phyloP scores from a whole-genome alignment of 2,329 filamentous ascomycete genomes.

The Rugonectria rugulosa region DNA sequence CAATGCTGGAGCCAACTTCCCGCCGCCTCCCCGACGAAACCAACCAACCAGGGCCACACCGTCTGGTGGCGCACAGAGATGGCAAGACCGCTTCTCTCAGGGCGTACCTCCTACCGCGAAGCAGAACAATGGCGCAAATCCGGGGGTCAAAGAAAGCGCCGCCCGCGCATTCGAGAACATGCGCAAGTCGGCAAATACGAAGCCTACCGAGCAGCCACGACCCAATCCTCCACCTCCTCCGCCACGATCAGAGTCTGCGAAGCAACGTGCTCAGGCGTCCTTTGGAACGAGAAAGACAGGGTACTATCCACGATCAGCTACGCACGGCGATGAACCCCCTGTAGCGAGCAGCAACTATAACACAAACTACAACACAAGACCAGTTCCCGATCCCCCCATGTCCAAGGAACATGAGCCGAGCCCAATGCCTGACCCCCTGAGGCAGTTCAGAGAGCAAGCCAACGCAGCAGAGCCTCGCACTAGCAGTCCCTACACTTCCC shows the following conservation, averaged over 20 bases:
- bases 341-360: constrained; percentile 61
- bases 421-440: constrained; percentile 55
- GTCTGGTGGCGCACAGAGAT: constrained; percentile 54
- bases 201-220: constrained; percentile 38
- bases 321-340: constrained; percentile 59
- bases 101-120: constrained; percentile 54
- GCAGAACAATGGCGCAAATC: constrained; percentile 43
- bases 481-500: constrained; percentile 63
- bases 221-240: constrained; percentile 48
- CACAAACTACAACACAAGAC: constrained; percentile 58
- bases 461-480: constrained; percentile 57
- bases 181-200: constrained; percentile 45
- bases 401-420: constrained; percentile 22
- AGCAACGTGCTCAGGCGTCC: constrained; percentile 61
- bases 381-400: constrained; percentile 35
- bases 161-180: constrained; percentile 54
- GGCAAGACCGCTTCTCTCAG: constrained; percentile 51
- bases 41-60: constrained; percentile 30
- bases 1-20: constrained; percentile 57
- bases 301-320: constrained; percentile 58
- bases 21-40: constrained; percentile 56
- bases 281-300: constrained; percentile 61
- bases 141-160: constrained; percentile 51
- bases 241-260: constrained; percentile 60
- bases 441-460: constrained; percentile 53